These are phyloP conservation scores for Collybiopsis luxurians DNA, from an alignment of 768 basidiomycete genomes.

Conservation along the genomic window DNA sequence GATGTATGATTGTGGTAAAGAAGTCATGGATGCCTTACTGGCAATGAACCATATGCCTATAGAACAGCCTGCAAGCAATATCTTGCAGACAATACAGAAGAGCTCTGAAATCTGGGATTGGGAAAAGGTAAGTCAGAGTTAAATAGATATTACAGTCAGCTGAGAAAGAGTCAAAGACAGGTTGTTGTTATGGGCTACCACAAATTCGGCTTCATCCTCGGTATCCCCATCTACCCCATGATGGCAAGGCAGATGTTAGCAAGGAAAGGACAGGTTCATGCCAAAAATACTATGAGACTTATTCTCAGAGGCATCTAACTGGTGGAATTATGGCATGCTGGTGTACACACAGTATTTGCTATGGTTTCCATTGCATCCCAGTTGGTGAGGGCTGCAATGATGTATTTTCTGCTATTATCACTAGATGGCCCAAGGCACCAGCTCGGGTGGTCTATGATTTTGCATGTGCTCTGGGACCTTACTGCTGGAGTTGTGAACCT, in stretches of 20 bases:
- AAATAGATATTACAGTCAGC: conserved; percentile 1
- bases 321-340: conserved; percentile 9
- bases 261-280: conserved; percentile 13
- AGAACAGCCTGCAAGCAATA: no score
- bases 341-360: conserved; percentile 15
- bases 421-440: conserved; percentile 26
- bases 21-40: neutral
- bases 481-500: conserved; percentile 15
- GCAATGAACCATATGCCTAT: neutral
- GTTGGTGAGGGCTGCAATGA: conserved; percentile 21
- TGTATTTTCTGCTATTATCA: conserved; percentile 23
- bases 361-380: conserved; percentile 20
- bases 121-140: conserved; percentile 10
- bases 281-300: conserved; percentile 14
- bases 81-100: no score
- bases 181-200: conserved; percentile 28
- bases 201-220: conserved; percentile 23
- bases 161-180: conserved; percentile 17
- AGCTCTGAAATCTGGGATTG: neutral
- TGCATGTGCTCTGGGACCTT: conserved; percentile 24
- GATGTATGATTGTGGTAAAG: neutral
- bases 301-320: conserved; percentile 6
- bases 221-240: conserved; percentile 25
- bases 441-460: conserved; percentile 28
- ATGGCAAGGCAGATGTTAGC: conserved; percentile 12